These are phyloP conservation scores for Tripterygium wilfordii DNA, from an alignment of 177 flowering plant species.

Conservation along the genomic window DNA sequence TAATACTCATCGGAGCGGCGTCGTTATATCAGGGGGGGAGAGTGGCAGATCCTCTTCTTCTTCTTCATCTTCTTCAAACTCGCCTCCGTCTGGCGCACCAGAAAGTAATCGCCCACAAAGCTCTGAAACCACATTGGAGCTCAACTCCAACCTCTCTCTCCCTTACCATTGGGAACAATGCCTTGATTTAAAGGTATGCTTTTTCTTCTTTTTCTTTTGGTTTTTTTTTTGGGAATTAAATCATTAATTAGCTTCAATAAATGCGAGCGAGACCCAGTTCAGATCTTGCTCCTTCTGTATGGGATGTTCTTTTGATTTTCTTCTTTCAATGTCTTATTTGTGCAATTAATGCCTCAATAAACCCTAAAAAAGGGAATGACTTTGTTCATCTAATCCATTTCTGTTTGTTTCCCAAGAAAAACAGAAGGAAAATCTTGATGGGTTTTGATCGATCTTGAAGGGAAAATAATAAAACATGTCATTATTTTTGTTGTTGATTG, in stretches of 20 bases:
- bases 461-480: neutral
- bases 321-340: neutral
- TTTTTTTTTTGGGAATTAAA: neutral
- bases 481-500: neutral
- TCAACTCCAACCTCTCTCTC: slow-evolving; percentile 66
- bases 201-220: too few species aligned
- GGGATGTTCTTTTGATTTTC: neutral
- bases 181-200: slow-evolving; percentile 80
- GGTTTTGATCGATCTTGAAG: neutral
- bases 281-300: slow-evolving; percentile 11
- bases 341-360: neutral
- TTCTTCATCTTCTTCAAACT: slow-evolving; percentile 17
- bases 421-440: neutral
- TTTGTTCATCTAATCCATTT: too few species aligned
- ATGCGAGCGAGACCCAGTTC: slow-evolving; percentile 16
- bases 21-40: too few species aligned
- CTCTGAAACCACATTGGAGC: slow-evolving; percentile 48
- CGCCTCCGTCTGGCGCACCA: slow-evolving; percentile 7
- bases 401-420: neutral
- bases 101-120: slow-evolving; percentile 5
- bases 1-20: too few species aligned
- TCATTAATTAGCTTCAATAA: slow-evolving; percentile 10
- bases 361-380: slow-evolving; percentile 3
- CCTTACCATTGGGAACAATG: slow-evolving; percentile 96
- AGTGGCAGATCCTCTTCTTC: too few species aligned